Evolutionary conservation across 129 eudicot genomes (phyloP), one percentile per base, ranked within the genome.

Genomic region (Deinandra increscens): DNA sequence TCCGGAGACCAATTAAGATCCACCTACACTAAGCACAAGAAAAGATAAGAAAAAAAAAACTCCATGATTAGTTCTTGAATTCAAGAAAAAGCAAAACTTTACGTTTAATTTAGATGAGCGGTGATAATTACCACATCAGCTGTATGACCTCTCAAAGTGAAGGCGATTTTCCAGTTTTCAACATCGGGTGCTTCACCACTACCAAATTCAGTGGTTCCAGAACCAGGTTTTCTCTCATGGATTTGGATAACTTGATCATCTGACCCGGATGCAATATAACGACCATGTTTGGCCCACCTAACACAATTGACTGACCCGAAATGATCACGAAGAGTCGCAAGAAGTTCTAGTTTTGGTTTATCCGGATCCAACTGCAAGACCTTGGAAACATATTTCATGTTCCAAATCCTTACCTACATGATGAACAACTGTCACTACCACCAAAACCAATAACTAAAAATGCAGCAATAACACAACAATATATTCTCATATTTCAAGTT

Each of bases 1-100:
- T 94, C 99, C n/a, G 99, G 97, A 31, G 99, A 94, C 99, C 99
- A 94, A 81, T 94, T 94, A 68, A 94, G 99, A 94, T 94, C 99
- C 96, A 94, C 99, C 99, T 94, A 90, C 93, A 82, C 92, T 78
- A 84, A 56, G 84, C 96, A 87, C 63, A 55, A 81, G 64, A 79
- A 85, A n/a, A n/a, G n/a, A n/a, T n/a, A n/a, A n/a, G n/a, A n/a
- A 79, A 85, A 55, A 3, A 77, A 48, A 7, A 72, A 72, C 54
- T 60, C 39, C 66, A 65, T 71, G 83, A 71, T 80, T 80, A 84
- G 80, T 81, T 62, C 29, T 72, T 64, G 53, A 29, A 78, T 56
- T 42, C 14, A 36, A 62, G 17, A 7, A 69, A 49, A 14, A 19
- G 43, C 63, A 46, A 12, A 7, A 12, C 4, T 4, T 42, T 7